Evolutionary conservation across 2,329 filamentous ascomycete species (phyloP).

Genomic region (Akanthomyces muscarius): DNA sequence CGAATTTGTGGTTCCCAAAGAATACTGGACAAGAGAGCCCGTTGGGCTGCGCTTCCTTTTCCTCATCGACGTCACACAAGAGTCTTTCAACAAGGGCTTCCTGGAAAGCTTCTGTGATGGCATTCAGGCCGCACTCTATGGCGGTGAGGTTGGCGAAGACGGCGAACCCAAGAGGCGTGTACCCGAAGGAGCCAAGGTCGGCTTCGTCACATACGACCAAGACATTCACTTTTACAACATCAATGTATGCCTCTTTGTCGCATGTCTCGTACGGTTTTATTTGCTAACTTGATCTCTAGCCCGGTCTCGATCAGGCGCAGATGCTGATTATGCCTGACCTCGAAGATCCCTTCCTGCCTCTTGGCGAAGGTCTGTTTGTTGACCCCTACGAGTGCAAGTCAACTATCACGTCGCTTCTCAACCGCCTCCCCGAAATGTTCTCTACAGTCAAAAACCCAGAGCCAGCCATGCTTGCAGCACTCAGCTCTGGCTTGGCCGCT

Average conservation of each 20-base stretch:
- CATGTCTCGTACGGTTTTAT: neutral
- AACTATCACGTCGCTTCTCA: constrained; percentile 84
- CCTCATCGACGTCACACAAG: constrained; percentile 87
- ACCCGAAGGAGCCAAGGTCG: constrained; percentile 78
- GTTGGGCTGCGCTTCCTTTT: constrained; percentile 86
- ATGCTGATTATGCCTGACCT: constrained; percentile 99
- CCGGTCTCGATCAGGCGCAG: constrained; percentile 78
- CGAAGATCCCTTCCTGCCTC: constrained; percentile 90
- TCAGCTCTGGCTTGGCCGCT: constrained; percentile 80
- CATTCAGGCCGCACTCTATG: constrained; percentile 80
- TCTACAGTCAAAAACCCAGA: constrained; percentile 85
- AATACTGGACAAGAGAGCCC: constrained; percentile 96
- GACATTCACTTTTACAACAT: constrained; percentile 98
- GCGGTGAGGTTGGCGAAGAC: constrained; percentile 54
- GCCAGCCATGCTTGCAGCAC: constrained; percentile 76
- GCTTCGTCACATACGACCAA: constrained; percentile 93
- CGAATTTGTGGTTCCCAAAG: constrained; percentile 94
- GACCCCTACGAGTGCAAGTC: constrained; percentile 86
- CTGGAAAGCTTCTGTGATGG: constrained; percentile 87
- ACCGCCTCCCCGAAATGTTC: constrained; percentile 80
- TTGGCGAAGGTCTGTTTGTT: constrained; percentile 89
- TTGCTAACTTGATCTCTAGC: constrained; percentile 37
- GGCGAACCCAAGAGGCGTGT: constrained; percentile 54
- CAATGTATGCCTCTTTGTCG: constrained; percentile 53
- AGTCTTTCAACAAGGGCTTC: constrained; percentile 86